Percentiles rank a stretch among this genome's conserved stretches.
Evolutionary conservation across 2,329 filamentous ascomycete species (phyloP).

Genomic region (Pestalotiopsis sp.): DNA sequence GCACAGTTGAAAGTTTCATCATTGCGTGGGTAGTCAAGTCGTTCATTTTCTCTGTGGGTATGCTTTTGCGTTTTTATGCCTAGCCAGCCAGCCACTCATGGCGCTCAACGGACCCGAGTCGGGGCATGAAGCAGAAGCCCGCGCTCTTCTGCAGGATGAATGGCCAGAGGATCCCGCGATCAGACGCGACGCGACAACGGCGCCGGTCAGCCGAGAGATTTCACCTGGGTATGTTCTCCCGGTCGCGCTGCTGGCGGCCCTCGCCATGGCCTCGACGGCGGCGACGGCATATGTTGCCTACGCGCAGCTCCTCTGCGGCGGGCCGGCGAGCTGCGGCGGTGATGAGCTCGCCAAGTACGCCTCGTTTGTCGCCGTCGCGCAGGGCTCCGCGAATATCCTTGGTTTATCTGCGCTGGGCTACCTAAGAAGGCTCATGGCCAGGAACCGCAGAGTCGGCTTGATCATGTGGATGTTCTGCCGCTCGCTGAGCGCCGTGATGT

Average conservation of each 20-base stretch:
- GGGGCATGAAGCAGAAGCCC: too few relatives aligned
- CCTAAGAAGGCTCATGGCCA: background rate
- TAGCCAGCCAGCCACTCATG: too few relatives aligned
- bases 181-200: too few relatives aligned
- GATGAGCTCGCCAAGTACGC: background rate
- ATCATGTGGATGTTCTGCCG: background rate
- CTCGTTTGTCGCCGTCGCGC: background rate
- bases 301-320: background rate
- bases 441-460: background rate
- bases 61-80: too few relatives aligned
- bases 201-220: too few relatives aligned
- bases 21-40: too few relatives aligned
- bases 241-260: background rate
- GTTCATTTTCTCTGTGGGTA: too few relatives aligned
- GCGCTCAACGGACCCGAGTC: too few relatives aligned
- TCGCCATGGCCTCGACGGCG: slow-evolving; percentile 3
- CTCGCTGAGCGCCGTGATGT: background rate
- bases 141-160: too few relatives aligned
- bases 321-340: background rate
- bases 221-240: background rate
- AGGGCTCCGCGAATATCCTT: background rate
- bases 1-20: too few relatives aligned
- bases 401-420: background rate
- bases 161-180: too few relatives aligned
- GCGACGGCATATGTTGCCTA: slow-evolving; percentile 1